phyloP scores from a whole-genome alignment of 2,329 filamentous ascomycete species.

The Teratosphaeria nubilosa region DNA sequence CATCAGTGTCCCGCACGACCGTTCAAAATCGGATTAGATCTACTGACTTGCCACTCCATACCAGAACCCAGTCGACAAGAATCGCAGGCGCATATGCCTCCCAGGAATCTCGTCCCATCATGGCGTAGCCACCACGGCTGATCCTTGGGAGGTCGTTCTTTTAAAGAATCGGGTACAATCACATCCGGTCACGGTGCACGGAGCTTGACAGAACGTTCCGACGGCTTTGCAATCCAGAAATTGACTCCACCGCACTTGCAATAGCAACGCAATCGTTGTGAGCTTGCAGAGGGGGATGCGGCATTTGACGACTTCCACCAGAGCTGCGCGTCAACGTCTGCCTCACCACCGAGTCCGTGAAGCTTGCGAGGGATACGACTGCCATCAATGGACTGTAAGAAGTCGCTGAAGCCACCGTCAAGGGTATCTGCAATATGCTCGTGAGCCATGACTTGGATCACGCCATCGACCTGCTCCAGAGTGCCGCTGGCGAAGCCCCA shows the following conservation, averaged over 20 bases:
- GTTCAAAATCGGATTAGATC: neutral
- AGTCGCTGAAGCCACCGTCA: constrained; percentile 30
- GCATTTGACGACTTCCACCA: constrained; percentile 12
- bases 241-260: constrained; percentile 46
- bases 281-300: neutral
- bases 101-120: constrained; percentile 43
- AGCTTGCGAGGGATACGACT: constrained; percentile 22
- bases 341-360: constrained; percentile 1
- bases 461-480: constrained; percentile 21
- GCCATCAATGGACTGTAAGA: constrained; percentile 19
- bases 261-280: constrained; percentile 29
- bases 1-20: neutral
- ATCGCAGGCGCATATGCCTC: constrained; percentile 51
- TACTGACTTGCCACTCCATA: constrained; percentile 45
- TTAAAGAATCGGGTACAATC: neutral
- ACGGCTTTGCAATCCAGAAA: constrained; percentile 49
- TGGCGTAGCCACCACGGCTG: constrained; percentile 52
- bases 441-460: constrained; percentile 24
- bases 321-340: constrained; percentile 12
- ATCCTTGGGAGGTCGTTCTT: constrained; percentile 35
- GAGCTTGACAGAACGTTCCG: constrained; percentile 34
- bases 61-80: constrained; percentile 53
- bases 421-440: constrained; percentile 24
- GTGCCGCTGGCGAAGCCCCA: constrained; percentile 25
- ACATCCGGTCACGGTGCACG: constrained; percentile 43